Evolutionary conservation across 1,284 basidiomycete genomes (phyloP), one percentile per base, ranked within the genome.

Genomic region (Leccinum fuscescens): DNA sequence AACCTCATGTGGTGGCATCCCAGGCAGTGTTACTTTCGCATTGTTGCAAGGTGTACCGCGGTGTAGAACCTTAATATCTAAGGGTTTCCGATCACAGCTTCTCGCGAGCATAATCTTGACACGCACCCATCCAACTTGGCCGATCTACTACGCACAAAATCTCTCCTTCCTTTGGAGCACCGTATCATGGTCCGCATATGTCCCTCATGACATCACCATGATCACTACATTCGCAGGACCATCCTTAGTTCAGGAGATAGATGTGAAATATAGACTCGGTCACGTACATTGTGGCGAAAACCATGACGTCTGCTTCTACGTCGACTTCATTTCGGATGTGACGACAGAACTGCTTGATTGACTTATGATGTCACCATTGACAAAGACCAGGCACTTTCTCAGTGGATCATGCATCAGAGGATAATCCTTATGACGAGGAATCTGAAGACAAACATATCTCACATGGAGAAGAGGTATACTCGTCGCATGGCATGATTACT

Each of bases 141-240:
- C 84, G 64, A 65, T 84, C 79, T 33, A 86, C 66, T 33, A 86
- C 66, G 2, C 83, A 82, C 88, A 86, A 89, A 27, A 88, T 73
- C 0, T 77, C 76, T 35, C 78, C 76, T 46, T 83, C 67, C 39
- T 77, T 76, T 15, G 11, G 12, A 24, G 78, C 72, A 2, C 77
- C 80, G 9, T 84, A 73, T 8, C 83, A 78, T 14, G 82, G 77
- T 0, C 81, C 81, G 33, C 82, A 75, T 39, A 89, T 75, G 3
- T 74, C 70, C 15, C 74, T 68, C 31, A 86, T 73, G 4, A 80
- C 78, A 29, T 71, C 68, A 29, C 72, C 66, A 8, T 73, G 63
- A 61, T 81, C 74, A 9, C 74, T 54, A 39, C 54, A 59, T 6
- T 61, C 71, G 24, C 24, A 52, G 4, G 31, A 22, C 33, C 15